These are phyloP conservation scores for Naganishia friedmannii DNA, from an alignment of 768 basidiomycete genomes.

Conservation along the genomic window DNA sequence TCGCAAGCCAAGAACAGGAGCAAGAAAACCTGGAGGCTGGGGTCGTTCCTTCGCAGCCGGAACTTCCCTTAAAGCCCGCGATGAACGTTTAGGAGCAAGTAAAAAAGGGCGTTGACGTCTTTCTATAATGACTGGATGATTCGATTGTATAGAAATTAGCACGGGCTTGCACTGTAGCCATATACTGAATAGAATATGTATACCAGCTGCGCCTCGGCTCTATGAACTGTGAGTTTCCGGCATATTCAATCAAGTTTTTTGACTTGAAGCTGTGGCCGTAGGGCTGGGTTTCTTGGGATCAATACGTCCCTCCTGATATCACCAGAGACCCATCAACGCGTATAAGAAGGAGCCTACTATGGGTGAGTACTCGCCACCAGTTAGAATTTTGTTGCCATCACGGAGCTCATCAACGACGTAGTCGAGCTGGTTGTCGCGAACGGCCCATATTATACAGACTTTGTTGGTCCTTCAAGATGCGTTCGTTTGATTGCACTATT, in stretches of 20 bases:
- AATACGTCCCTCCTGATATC: too few species aligned
- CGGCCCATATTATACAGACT: too few species aligned
- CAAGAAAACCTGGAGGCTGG: background rate
- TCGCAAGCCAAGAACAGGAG: background rate
- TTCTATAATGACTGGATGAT: background rate
- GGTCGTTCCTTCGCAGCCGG: background rate
- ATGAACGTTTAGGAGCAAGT: constrained; percentile 1
- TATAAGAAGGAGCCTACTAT: too few species aligned
- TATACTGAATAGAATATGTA: background rate
- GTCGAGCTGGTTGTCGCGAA: too few species aligned
- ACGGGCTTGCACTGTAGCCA: background rate
- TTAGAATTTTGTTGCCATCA: too few species aligned
- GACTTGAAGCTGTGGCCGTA: background rate
- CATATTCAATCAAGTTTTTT: background rate
- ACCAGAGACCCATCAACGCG: too few species aligned
- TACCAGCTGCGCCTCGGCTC: background rate
- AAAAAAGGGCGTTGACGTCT: background rate
- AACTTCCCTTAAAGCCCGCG: background rate
- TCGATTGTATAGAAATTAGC: constrained; percentile 7
- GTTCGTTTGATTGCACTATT: too few species aligned
- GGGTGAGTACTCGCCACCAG: too few species aligned
- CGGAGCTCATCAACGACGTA: too few species aligned
- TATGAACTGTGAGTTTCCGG: background rate
- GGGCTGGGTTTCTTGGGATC: too few species aligned
- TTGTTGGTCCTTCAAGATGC: too few species aligned